Conservation (phyloP, 805 yeast species). For the Zygosaccharomyces siamensis region DNA sequence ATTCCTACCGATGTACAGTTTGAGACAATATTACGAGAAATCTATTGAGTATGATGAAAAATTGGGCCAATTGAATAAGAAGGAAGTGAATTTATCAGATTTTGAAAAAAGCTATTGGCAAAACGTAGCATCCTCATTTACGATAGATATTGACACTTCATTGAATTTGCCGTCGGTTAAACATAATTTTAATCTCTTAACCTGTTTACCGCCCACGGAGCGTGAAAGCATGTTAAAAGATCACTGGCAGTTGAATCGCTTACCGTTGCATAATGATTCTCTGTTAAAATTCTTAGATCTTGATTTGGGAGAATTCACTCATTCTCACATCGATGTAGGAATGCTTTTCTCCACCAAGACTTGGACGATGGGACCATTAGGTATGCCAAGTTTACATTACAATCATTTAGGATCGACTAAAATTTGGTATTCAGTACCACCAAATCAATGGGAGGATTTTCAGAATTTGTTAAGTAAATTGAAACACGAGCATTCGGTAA, state of each 20-base stretch:
- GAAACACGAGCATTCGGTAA: not conserved
- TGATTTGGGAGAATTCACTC: slow-evolving; percentile 40
- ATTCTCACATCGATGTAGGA: slow-evolving; percentile 46
- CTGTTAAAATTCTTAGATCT: slow-evolving; percentile 43
- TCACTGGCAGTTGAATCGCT: slow-evolving; percentile 57
- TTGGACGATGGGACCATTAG: slow-evolving; percentile 61
- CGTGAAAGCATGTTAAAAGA: slow-evolving; percentile 12
- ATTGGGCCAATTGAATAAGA: not conserved
- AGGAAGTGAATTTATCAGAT: slow-evolving; percentile 1
- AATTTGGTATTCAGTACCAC: slow-evolving; percentile 61
- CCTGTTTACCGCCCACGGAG: slow-evolving; percentile 21
- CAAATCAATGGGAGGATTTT: slow-evolving; percentile 47
- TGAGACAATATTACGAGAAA: slow-evolving; percentile 56
- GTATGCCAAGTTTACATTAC: slow-evolving; percentile 48
- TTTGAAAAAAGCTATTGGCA: slow-evolving; percentile 45
- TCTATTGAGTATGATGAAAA: slow-evolving; percentile 40
- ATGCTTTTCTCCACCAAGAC: slow-evolving; percentile 50
- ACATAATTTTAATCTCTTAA: slow-evolving; percentile 40
- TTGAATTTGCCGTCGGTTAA: slow-evolving; percentile 32
- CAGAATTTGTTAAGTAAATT: slow-evolving; percentile 37
- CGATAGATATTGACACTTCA: slow-evolving; percentile 31
- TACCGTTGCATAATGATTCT: slow-evolving; percentile 48
- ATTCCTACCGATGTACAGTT: slow-evolving; percentile 47
- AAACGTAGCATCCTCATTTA: slow-evolving; percentile 20
- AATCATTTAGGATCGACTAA: slow-evolving; percentile 52